Evolutionary conservation across 768 basidiomycete genomes (phyloP), one percentile per base, ranked within the genome.

Genomic region (Boletus subparvulus): DNA sequence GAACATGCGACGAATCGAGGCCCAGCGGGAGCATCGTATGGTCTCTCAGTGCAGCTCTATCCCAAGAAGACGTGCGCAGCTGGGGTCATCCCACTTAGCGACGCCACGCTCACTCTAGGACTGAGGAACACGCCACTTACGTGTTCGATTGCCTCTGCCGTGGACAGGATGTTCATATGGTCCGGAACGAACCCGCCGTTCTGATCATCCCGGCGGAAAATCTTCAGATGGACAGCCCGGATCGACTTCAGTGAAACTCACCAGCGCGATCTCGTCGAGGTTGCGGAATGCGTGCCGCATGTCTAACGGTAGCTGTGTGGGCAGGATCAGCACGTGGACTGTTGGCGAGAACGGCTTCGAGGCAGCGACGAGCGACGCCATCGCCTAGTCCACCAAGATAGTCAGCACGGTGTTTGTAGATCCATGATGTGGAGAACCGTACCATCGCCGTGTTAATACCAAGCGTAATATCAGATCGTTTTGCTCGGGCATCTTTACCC

Each of bases 81-180:
- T 90, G 55, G 40, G 21, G n/a, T 48, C 24, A 9, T 40, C 46
- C 21, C 37, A 45, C n/a, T 67, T 13, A 66, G 51, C 17, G 3
- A 50, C 35, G 13, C 24, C 32, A 12, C 16, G 7, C 13, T 21
- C 21, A 11, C 4, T 10, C 10, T 43, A n/a, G 4, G 11, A 17
- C 14, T 17, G 4, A 9, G n/a, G 39, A 16, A 26, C 8, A 48
- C 30, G 9, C 26, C n/a, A 61, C 69, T 52, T 33, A 90, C 90
- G 67, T 90, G 86, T 37, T 73, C 73, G 17, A 77, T 64, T 12
- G 88, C 87, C 41, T 88, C 84, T 5, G 66, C 48, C 12, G 74
- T 74, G 10, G 86, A 78, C 14, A 92, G 64, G 21, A 92, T 71
- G 65, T 92, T 88, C 88, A 92, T 91, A 61, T 92, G 87, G 59